These are phyloP conservation scores for Aciculoconidium aculeatum DNA, from an alignment of 805 yeast genomes.

Conservation along the genomic window DNA sequence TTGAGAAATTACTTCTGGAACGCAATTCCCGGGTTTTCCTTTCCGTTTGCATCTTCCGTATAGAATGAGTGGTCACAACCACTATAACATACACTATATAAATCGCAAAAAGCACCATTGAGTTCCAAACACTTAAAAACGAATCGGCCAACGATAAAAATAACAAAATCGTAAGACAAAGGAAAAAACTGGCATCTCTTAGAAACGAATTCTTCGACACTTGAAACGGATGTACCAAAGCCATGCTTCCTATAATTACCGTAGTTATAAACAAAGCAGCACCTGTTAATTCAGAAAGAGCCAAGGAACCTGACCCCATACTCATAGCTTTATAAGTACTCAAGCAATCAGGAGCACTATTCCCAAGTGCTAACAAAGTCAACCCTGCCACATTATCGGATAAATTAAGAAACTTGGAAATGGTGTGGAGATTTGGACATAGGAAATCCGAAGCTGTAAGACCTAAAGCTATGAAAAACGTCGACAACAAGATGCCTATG, in stretches of 20 bases:
- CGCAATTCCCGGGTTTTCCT: slow-evolving; percentile 15
- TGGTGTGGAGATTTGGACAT: slow-evolving; percentile 68
- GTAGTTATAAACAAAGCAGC: slow-evolving; percentile 80
- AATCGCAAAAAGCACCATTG: slow-evolving; percentile 48
- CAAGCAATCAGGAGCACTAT: slow-evolving; percentile 86
- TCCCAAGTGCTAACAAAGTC: slow-evolving; percentile 84
- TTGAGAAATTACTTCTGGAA: slow-evolving; percentile 17
- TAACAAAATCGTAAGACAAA: slow-evolving; percentile 43
- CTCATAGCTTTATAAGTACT: slow-evolving; percentile 80
- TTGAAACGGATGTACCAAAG: slow-evolving; percentile 56
- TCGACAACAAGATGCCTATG: slow-evolving; percentile 20
- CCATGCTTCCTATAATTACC: slow-evolving; percentile 76
- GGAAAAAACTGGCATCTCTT: slow-evolving; percentile 57
- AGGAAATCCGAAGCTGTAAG: slow-evolving; percentile 75
- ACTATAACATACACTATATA: slow-evolving; percentile 55
- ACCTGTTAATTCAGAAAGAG: slow-evolving; percentile 87
- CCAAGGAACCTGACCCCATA: slow-evolving; percentile 65
- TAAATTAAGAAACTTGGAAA: slow-evolving; percentile 56
- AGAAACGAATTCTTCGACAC: slow-evolving; percentile 49
- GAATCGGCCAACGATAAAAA: slow-evolving; percentile 53
- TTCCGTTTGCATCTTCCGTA: slow-evolving; percentile 10
- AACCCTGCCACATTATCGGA: slow-evolving; percentile 80
- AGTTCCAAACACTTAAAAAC: slow-evolving; percentile 47
- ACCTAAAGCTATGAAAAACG: slow-evolving; percentile 62
- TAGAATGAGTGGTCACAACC: slow-evolving; percentile 23